A percentile compares a stretch with the other conserved stretches of the same genome.
These are phyloP conservation scores for Pilobolus umbonatus DNA, from an alignment of 192 early-diverging fungal genomes.

Conservation along the genomic window DNA sequence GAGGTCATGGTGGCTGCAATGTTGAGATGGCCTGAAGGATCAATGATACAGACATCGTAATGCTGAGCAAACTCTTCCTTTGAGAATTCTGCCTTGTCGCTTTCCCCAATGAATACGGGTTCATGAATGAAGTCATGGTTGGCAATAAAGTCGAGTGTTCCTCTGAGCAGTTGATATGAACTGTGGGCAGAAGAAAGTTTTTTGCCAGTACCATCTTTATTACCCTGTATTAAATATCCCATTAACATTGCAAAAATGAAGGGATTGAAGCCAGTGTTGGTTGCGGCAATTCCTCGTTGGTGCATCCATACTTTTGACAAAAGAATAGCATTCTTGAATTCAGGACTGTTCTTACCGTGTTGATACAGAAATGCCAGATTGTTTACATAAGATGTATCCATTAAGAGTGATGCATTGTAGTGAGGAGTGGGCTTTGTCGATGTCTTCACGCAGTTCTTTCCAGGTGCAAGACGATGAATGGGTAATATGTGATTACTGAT, in stretches of 20 bases:
- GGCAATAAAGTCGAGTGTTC: constrained; percentile 81
- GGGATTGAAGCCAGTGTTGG: constrained; percentile 55
- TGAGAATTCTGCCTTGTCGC: constrained; percentile 59
- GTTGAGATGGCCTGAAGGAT: constrained; percentile 81
- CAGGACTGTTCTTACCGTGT: constrained; percentile 62
- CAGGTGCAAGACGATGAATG: constrained; percentile 66
- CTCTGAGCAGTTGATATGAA: constrained; percentile 82
- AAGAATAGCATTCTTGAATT: constrained; percentile 75
- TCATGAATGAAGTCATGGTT: constrained; percentile 58
- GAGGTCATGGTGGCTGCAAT: constrained; percentile 65
- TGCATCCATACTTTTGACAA: constrained; percentile 82
- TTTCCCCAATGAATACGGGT: constrained; percentile 68
- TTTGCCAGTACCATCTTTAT: constrained; percentile 50
- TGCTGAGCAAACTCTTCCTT: constrained; percentile 50
- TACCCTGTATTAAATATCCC: constrained; percentile 72
- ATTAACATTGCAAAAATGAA: constrained; percentile 88
- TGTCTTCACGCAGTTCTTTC: constrained; percentile 76
- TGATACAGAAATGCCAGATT: constrained; percentile 78
- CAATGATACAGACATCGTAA: constrained; percentile 82
- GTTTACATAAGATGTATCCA: constrained; percentile 67
- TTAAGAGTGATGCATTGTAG: constrained; percentile 82
- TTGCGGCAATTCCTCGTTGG: constrained; percentile 63
- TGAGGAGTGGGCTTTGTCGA: constrained; percentile 71
- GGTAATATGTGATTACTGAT: constrained; percentile 63
- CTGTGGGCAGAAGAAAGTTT: constrained; percentile 66